Conservation (phyloP, 371 early-diverging fungal genomes). For the Mortierella sp. region DNA sequence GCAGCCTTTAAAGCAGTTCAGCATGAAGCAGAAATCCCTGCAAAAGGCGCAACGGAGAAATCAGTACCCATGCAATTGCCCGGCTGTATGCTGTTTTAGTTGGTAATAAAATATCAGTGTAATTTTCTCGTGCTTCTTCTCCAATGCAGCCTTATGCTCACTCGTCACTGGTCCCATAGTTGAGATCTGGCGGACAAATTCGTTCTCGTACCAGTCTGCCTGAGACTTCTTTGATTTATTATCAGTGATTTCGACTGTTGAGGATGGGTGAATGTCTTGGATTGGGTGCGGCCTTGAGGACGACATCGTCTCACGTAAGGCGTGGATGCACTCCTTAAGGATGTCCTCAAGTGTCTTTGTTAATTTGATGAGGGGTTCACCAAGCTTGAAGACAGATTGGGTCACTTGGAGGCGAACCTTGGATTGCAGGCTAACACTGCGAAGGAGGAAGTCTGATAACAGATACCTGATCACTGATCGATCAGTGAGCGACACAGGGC, state of each 20-base stretch:
- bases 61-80: too few species aligned
- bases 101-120: too few species aligned
- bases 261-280: constrained; percentile 82
- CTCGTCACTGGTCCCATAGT: constrained; percentile 66
- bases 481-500: too few species aligned
- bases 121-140: constrained; percentile 85
- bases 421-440: too few species aligned
- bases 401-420: too few species aligned
- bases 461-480: too few species aligned
- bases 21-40: too few species aligned
- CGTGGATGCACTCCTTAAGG: constrained; percentile 91
- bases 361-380: constrained; percentile 93
- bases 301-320: constrained; percentile 92
- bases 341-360: constrained; percentile 91
- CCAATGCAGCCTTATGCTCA: constrained; percentile 78
- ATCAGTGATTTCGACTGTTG: constrained; percentile 82
- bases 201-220: constrained; percentile 93
- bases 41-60: too few species aligned
- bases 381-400: too few species aligned
- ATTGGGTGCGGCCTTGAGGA: constrained; percentile 80
- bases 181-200: constrained; percentile 76
- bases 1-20: too few species aligned
- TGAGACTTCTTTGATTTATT: constrained; percentile 87
- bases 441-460: too few species aligned
- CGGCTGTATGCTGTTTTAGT: too few species aligned